phyloP scores from a whole-genome alignment of 73 alveolate species.

The Paramecium biaurelia region DNA sequence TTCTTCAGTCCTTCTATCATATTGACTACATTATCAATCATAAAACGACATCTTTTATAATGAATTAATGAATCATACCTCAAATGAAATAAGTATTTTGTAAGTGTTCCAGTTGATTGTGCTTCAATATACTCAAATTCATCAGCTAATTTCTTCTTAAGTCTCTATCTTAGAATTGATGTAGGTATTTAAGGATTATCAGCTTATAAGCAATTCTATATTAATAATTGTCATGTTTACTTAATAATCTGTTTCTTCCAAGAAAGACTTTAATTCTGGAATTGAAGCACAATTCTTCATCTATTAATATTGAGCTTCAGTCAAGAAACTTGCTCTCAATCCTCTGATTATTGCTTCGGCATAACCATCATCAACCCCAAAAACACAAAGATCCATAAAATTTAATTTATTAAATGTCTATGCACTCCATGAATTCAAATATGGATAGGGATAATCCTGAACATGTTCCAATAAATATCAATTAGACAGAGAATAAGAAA shows the following conservation, averaged over 20 bases:
- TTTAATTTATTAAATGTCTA: not conserved
- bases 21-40: conserved; percentile 98
- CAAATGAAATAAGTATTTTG: conserved; percentile 77
- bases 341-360: conserved; percentile 97
- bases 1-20: conserved; percentile 96
- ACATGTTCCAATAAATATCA: not conserved
- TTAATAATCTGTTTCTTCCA: conserved; percentile 65
- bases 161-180: conserved; percentile 68
- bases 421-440: not conserved
- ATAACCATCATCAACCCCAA: conserved; percentile 97
- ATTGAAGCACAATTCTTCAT: conserved; percentile 82
- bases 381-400: conserved; percentile 83
- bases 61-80: not conserved
- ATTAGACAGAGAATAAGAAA: not conserved
- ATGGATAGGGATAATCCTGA: not conserved
- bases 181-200: conserved; percentile 58
- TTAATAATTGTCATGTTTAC: not conserved
- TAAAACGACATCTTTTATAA: conserved; percentile 79
- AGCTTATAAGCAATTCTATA: conserved; percentile 48
- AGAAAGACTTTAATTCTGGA: conserved; percentile 61
- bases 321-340: conserved; percentile 92
- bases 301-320: conserved; percentile 89
- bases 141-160: conserved; percentile 95
- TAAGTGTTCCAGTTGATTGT: conserved; percentile 88
- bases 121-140: conserved; percentile 93